Percentiles rank a stretch among this genome's conserved stretches.
phyloP scores from a whole-genome alignment of 805 yeast genomes.

The Candida ficus region DNA sequence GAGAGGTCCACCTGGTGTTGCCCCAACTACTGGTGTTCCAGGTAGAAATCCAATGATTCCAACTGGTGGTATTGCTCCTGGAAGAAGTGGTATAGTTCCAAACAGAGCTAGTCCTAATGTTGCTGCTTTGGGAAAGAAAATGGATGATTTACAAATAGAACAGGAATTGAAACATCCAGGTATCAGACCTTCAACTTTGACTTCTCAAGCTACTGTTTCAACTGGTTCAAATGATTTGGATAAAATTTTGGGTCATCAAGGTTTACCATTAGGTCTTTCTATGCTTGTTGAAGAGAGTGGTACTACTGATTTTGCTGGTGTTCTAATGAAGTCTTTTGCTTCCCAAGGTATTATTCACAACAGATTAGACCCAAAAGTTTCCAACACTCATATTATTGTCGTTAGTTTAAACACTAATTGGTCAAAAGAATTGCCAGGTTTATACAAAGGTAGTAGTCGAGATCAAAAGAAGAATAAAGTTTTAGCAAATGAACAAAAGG shows the following conservation, averaged over 20 bases:
- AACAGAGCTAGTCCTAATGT: slow-evolving; percentile 2
- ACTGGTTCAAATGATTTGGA: slow-evolving; percentile 80
- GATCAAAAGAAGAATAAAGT: slow-evolving; percentile 61
- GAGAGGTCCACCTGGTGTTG: neutral
- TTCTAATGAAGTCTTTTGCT: slow-evolving; percentile 61
- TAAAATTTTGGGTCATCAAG: slow-evolving; percentile 69
- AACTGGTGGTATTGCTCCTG: slow-evolving; percentile 7
- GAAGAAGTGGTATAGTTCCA: slow-evolving; percentile 9
- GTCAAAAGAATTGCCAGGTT: slow-evolving; percentile 71
- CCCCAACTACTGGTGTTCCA: slow-evolving; percentile 9
- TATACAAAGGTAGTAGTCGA: slow-evolving; percentile 61
- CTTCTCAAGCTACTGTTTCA: slow-evolving; percentile 72
- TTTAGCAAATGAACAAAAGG: slow-evolving; percentile 49
- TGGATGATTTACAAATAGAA: slow-evolving; percentile 10
- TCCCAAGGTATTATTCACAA: slow-evolving; percentile 73
- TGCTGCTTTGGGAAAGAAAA: slow-evolving; percentile 3
- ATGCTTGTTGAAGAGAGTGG: slow-evolving; percentile 77
- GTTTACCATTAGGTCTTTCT: slow-evolving; percentile 74
- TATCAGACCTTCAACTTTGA: slow-evolving; percentile 64
- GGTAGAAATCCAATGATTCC: slow-evolving; percentile 14
- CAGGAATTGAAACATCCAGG: slow-evolving; percentile 39
- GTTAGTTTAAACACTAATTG: slow-evolving; percentile 55
- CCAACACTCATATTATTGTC: slow-evolving; percentile 57
- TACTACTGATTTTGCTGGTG: slow-evolving; percentile 80
- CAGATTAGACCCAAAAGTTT: slow-evolving; percentile 36